Base-by-base conservation (phyloP, 148 eudicot species). In the Fagopyrum esculentum region DNA sequence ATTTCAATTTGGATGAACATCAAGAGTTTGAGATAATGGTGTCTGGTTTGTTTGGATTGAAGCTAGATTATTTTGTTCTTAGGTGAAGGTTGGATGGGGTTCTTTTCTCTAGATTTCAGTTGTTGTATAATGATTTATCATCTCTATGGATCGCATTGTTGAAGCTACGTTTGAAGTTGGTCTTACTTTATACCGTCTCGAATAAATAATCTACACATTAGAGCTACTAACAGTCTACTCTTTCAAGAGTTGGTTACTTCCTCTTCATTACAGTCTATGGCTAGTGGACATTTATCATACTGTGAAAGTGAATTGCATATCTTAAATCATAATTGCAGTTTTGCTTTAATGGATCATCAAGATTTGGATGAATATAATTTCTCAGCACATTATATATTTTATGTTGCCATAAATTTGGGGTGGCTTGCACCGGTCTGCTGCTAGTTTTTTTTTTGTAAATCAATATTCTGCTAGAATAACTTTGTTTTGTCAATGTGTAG, bases 401-500 rank as follows among this genome's bases (percentile, higher is more conserved):
- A 2, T 49, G 11, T 49, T 49, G 52, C 12, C 15, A 10, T 35
- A 35, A 2, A 2, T 1, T 35, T 63, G 61, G 17, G 13, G 69
- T 29, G 45, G 69, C 16, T 30, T 63, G 69, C 40, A 10, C 9
- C 43, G 9, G 40, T 60, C 61, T 29, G 66, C 44, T 4, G 44
- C 69, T 29, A 9, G 26, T 63, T 43, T 29, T 29, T 40, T 66
- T 35, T 66, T 46, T 35, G 15, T 35, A 66, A 35, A 12, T 7
- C 5, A 9, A 12, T 66, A 66, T 40, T 16, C 46, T 66, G 46
- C 40, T 15, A 66, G 47, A 12, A 35, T 43, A 66, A 66, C 46
- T 66, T 66, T 15, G 47, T 40, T 35, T 13, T 66, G 22, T 66
- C 46, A 66, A 66, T 66, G 46, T 66, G 71, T 77, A 86, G 89